These are phyloP conservation scores for Bryum argenteum DNA, from an alignment of 225 moss, liverwort and hornwort species.

Conservation along the genomic window DNA sequence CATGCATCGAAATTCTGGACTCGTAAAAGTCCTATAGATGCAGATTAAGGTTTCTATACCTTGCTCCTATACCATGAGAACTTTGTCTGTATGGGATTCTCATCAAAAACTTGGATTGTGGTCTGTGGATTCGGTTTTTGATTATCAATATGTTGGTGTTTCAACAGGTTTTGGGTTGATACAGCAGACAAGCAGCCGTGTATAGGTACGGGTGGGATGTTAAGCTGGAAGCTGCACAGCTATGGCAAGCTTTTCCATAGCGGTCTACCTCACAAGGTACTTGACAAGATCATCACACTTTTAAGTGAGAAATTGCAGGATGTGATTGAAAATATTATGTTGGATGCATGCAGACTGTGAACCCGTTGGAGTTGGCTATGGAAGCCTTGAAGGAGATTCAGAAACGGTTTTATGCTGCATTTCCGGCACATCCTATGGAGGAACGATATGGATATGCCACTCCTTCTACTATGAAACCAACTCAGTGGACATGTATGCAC, in stretches of 20 bases:
- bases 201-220: not conserved
- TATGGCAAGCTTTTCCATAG: not conserved
- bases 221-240: not conserved
- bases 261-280: not conserved
- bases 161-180: not conserved
- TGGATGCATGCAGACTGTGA: not conserved
- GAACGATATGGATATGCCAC: not conserved
- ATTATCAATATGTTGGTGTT: not conserved
- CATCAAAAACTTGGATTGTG: too few relatives aligned
- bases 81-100: too few relatives aligned
- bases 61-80: too few relatives aligned
- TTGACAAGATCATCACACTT: too few relatives aligned
- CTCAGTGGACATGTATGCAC: not conserved
- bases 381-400: not conserved
- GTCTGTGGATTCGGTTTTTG: not conserved
- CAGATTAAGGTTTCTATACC: too few relatives aligned
- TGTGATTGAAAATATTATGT: not conserved
- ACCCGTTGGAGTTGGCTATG: not conserved
- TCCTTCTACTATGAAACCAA: not conserved
- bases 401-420: not conserved
- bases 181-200: not conserved
- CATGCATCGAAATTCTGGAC: too few relatives aligned
- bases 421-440: not conserved
- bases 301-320: not conserved
- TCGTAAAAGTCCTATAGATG: too few relatives aligned